Conservation (phyloP, 495 filamentous ascomycete species). For the Trichoderma parareesei region DNA sequence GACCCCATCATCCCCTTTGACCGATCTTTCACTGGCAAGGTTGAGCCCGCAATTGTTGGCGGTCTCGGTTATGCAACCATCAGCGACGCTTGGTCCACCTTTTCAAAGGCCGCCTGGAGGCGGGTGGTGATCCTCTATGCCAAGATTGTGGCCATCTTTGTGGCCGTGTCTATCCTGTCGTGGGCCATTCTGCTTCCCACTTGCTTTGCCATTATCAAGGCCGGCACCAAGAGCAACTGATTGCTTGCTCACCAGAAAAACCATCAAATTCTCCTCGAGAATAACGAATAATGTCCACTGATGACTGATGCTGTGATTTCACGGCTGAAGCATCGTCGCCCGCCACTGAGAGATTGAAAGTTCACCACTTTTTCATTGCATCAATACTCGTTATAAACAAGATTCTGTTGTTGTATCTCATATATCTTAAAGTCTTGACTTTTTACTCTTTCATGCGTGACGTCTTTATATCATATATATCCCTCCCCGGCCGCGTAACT, state of each 20-base stretch:
- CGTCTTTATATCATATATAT: constrained; percentile 12
- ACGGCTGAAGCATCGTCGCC: background rate
- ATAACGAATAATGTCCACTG: background rate
- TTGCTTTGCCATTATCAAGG: background rate
- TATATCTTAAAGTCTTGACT: constrained; percentile 6
- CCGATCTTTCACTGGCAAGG: constrained; percentile 39
- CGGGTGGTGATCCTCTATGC: constrained; percentile 59
- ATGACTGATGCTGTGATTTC: background rate
- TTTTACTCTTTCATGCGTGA: constrained; percentile 10
- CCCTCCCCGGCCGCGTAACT: background rate
- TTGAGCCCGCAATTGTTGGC: constrained; percentile 52
- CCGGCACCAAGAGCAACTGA: background rate
- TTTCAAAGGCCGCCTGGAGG: constrained; percentile 55
- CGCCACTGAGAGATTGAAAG: background rate
- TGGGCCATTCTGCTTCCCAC: constrained; percentile 10
- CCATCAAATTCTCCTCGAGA: background rate
- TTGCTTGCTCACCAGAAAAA: background rate
- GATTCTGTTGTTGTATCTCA: background rate
- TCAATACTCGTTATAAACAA: too few relatives aligned
- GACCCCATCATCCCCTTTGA: constrained; percentile 45
- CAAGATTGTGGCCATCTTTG: constrained; percentile 44
- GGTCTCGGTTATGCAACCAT: constrained; percentile 62
- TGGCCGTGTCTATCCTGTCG: constrained; percentile 42
- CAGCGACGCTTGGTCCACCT: constrained; percentile 62
- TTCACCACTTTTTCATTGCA: background rate